phyloP scores from a whole-genome alignment of 2,329 filamentous ascomycete genomes.

The Albophoma yamanashiensis region DNA sequence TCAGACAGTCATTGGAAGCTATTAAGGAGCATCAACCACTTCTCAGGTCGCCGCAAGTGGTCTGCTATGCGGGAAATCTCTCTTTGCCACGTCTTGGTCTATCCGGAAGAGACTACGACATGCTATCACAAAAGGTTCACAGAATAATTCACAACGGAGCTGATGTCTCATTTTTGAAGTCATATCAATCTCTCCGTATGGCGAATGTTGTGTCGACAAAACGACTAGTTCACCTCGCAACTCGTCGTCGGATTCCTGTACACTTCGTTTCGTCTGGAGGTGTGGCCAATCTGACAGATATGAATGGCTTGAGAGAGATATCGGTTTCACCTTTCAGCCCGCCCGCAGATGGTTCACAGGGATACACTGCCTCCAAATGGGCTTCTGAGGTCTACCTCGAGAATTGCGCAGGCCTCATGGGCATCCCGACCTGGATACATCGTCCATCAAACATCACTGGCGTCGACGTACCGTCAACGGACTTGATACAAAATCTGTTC shows the following conservation, averaged over 20 bases:
- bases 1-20: conserved; percentile 11
- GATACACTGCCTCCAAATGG: conserved; percentile 24
- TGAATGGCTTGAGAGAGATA: conserved; percentile 3
- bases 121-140: conserved; percentile 9
- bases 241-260: conserved; percentile 11
- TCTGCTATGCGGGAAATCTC: conserved; percentile 16
- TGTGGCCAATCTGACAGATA: conserved; percentile 1
- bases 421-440: background rate
- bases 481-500: background rate
- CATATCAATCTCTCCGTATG: conserved; percentile 20
- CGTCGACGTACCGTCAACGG: background rate
- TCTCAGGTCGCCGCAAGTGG: conserved; percentile 6
- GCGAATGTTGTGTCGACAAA: conserved; percentile 25
- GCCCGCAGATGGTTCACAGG: conserved; percentile 13
- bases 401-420: background rate
- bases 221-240: conserved; percentile 19
- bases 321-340: conserved; percentile 5
- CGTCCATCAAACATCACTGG: background rate
- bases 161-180: conserved; percentile 24
- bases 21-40: background rate
- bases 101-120: conserved; percentile 1
- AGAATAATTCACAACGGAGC: conserved; percentile 44
- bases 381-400: conserved; percentile 21
- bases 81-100: conserved; percentile 12
- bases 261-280: conserved; percentile 19